These are phyloP conservation scores for Fonsecaea pedrosoi DNA, from an alignment of 2,329 filamentous ascomycete species.

Conservation along the genomic window DNA sequence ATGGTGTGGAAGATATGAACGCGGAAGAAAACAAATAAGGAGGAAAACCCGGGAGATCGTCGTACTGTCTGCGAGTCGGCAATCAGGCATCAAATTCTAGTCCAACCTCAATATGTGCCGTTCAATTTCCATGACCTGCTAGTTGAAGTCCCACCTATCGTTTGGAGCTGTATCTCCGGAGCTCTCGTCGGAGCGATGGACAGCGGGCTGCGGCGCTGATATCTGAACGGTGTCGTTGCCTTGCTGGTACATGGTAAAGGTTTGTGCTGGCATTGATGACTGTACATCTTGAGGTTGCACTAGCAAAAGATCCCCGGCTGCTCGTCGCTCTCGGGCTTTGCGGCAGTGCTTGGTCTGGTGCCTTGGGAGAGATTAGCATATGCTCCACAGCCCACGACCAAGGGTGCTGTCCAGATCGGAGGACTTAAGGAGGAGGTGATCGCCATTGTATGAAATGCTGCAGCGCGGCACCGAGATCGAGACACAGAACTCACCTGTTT, in stretches of 20 bases:
- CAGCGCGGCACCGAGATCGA: neutral
- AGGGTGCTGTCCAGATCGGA: neutral
- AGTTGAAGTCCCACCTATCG: neutral
- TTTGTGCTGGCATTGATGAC: neutral
- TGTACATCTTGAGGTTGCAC: neutral
- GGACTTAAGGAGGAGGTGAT: neutral
- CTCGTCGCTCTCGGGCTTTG: slow-evolving; percentile 1
- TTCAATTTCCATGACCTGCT: neutral
- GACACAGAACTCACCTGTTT: slow-evolving; percentile 21
- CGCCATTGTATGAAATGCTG: neutral
- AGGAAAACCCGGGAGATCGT: neutral
- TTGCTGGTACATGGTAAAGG: neutral
- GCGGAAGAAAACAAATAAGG: too few relatives aligned
- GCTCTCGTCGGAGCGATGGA: neutral
- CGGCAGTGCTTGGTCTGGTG: slow-evolving; percentile 13
- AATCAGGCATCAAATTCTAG: neutral
- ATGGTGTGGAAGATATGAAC: too few relatives aligned
- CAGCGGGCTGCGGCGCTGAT: neutral
- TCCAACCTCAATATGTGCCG: neutral
- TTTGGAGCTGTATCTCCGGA: neutral
- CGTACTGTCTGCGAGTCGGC: neutral
- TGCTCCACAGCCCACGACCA: neutral
- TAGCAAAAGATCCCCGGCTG: neutral
- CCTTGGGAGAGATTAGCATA: neutral
- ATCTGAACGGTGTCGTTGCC: neutral